Evolutionary conservation across 371 early-diverging fungal species (phyloP).

Genomic region (Umbelopsis sp.): DNA sequence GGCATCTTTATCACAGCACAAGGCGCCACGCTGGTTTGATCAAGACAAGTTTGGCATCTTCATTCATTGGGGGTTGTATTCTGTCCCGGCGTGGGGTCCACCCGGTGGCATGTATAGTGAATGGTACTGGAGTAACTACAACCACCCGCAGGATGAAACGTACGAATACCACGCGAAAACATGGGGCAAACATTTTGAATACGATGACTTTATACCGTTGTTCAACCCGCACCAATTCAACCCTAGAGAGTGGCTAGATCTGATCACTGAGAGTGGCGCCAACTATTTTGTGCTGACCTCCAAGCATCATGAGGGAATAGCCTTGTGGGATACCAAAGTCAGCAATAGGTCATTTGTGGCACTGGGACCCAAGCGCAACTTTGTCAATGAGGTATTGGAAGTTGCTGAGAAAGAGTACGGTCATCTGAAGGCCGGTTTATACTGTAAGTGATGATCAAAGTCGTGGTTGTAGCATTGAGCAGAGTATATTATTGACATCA

Average conservation of each 20-base stretch:
- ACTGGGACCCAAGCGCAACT: slow-evolving; percentile 30
- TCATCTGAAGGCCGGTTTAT: slow-evolving; percentile 33
- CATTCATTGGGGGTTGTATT: slow-evolving; percentile 43
- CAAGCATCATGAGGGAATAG: slow-evolving; percentile 44
- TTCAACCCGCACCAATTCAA: slow-evolving; percentile 32
- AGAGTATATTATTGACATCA: no score
- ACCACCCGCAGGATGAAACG: slow-evolving; percentile 28
- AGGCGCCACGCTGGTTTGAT: slow-evolving; percentile 34
- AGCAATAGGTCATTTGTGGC: slow-evolving; percentile 30
- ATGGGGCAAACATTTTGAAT: slow-evolving; percentile 33
- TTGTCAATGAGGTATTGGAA: slow-evolving; percentile 31
- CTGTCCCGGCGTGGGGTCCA: slow-evolving; percentile 43
- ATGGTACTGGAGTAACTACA: slow-evolving; percentile 47
- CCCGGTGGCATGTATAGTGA: slow-evolving; percentile 37
- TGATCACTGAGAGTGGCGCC: slow-evolving; percentile 30
- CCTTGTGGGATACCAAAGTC: slow-evolving; percentile 38
- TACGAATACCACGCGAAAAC: slow-evolving; percentile 29
- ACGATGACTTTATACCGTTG: slow-evolving; percentile 34
- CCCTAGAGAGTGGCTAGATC: slow-evolving; percentile 33
- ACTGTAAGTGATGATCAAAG: slow-evolving; percentile 28
- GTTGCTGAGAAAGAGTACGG: slow-evolving; percentile 28
- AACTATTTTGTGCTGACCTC: slow-evolving; percentile 44
- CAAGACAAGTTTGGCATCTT: slow-evolving; percentile 44
- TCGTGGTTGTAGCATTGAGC: no score
- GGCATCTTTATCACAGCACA: slow-evolving; percentile 30